Conservation (phyloP, 2,329 filamentous ascomycete genomes). For the Pseudogymnoascus verrucosus region DNA sequence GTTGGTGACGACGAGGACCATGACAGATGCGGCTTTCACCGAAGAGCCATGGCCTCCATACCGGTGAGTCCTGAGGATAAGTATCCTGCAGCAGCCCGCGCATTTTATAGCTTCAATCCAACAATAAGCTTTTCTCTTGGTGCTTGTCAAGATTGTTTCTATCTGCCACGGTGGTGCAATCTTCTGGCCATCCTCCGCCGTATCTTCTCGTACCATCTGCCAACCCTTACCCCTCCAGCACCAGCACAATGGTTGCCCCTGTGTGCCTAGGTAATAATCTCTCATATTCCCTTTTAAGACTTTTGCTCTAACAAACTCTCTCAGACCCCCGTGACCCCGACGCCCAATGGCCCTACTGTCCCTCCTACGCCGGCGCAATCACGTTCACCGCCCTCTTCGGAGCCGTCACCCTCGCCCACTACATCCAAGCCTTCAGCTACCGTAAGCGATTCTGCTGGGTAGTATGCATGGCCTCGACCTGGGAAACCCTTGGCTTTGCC, state of each 20-base stretch:
- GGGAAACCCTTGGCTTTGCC: conserved; percentile 31
- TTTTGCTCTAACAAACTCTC: background rate
- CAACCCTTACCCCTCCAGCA: background rate
- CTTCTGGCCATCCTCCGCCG: background rate
- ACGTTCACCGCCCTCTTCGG: conserved; percentile 29
- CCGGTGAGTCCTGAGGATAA: background rate
- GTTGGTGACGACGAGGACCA: background rate
- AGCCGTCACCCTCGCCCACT: conserved; percentile 22
- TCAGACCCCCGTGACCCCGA: conserved; percentile 12
- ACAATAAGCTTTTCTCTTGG: background rate
- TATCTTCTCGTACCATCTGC: background rate
- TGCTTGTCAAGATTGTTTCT: background rate
- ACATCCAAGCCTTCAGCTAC: conserved; percentile 28
- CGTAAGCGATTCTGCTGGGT: conserved; percentile 34
- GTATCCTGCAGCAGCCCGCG: background rate
- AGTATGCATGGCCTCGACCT: conserved; percentile 34
- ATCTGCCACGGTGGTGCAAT: background rate
- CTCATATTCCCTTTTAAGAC: background rate
- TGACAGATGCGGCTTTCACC: background rate
- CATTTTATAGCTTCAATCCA: background rate
- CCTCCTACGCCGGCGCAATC: conserved; percentile 28
- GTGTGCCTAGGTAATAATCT: background rate
- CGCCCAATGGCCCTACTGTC: conserved; percentile 27
- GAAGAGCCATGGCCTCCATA: background rate
- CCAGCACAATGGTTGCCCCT: background rate